These are phyloP conservation scores for Phanerodontia chrysosporium DNA, from an alignment of 768 basidiomycete genomes.

Conservation along the genomic window DNA sequence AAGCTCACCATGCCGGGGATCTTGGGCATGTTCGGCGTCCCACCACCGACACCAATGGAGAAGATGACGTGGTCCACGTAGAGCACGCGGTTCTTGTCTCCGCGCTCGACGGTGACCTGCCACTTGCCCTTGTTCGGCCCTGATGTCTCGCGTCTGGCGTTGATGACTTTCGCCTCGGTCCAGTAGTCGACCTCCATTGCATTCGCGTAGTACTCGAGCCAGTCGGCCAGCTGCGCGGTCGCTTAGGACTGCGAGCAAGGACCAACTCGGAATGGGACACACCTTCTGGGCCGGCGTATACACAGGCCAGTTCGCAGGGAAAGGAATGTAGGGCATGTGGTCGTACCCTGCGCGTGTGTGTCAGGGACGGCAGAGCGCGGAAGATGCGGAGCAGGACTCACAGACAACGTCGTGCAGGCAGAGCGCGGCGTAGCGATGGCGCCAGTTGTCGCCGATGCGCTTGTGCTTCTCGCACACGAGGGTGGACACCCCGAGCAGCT, in stretches of 20 bases:
- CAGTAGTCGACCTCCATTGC: conserved; percentile 32
- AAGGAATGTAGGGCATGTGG: conserved; percentile 50
- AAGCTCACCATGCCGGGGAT: neutral
- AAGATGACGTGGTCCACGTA: conserved; percentile 9
- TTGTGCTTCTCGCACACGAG: conserved; percentile 61
- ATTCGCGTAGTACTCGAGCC: conserved; percentile 23
- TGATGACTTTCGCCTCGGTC: conserved; percentile 13
- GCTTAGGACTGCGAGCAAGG: neutral
- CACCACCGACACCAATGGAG: conserved; percentile 1
- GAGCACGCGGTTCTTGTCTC: conserved; percentile 3
- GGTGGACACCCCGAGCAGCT: conserved; percentile 41
- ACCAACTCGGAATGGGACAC: neutral
- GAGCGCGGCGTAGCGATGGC: conserved; percentile 60
- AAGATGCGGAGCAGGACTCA: conserved; percentile 31
- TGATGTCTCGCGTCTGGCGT: neutral
- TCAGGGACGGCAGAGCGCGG: neutral
- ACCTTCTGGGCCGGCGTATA: conserved; percentile 3
- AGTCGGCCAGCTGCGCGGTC: conserved; percentile 3
- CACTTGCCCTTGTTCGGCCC: neutral
- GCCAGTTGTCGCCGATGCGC: conserved; percentile 62
- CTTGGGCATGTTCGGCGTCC: neutral
- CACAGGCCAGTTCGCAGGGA: neutral
- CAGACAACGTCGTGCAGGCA: conserved; percentile 67
- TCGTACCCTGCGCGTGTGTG: conserved; percentile 33
- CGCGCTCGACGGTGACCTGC: conserved; percentile 2